Evolutionary conservation across 768 basidiomycete genomes (phyloP), one percentile per base, ranked within the genome.

Genomic region (Termitomyces heimii): DNA sequence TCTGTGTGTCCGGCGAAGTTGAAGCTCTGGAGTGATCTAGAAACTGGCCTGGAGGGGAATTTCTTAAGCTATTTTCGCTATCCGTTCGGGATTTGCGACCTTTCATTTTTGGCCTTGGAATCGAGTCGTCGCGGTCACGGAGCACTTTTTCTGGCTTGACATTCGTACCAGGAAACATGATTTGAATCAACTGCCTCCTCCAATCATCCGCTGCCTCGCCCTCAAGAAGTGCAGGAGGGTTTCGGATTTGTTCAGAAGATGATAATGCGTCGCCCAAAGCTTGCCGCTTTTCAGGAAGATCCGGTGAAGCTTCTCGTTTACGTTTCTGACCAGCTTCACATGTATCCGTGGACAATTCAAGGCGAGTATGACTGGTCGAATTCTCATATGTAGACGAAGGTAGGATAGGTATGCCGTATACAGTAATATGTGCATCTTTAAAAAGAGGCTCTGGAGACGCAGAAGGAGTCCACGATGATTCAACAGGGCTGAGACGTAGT

Each of bases 131-230:
- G 7, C 58, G 57, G 20, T 56, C 50, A 28, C 18, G 39, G 18
- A 3, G 35, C 12, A 35, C 45, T 56, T 28, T 50, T 50, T 59
- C 37, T 32, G 44, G 48, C 62, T 65, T 54, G 49, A 48, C 57
- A 61, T 68, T 56, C 47, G 77, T 73, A 6, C 68, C 75, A 34
- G 84, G 82, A 64, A 90, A 89, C 84, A 89, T 89, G n/a, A 70
- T 67, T 26, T 75, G 67, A 48, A 89, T 64, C 55, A 85, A 67
- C 16, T 79, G 64, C 22, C 67, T 70, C 39, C 83, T 76, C 80
- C 84, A 89, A 51, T 78, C 77, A 42, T 85, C 75, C 1, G 84
- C 82, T 13, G 73, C 65, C 18, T 73, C 71, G 1, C 76, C 80
- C 13, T 54, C 63, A 24, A 87, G 65, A n/a, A 22, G 72, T 68